A percentile compares a stretch with the other conserved stretches of the same genome.
phyloP scores from a whole-genome alignment of 2,329 filamentous ascomycete species.

The Boeremia lycopersici region DNA sequence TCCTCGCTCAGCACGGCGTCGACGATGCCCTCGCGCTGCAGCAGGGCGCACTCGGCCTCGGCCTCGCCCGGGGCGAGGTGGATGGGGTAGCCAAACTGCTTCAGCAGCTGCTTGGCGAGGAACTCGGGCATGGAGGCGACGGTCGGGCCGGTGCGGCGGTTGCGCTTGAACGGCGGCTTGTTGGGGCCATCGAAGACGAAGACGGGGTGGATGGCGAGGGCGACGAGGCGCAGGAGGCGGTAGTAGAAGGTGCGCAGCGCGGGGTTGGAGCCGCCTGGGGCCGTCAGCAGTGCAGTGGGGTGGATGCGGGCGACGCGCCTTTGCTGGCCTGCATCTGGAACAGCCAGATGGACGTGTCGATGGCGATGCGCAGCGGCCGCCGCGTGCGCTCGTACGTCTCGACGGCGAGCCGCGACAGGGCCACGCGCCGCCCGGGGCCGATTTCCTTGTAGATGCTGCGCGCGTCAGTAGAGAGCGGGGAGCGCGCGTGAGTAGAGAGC shows the following conservation, averaged over 20 bases:
- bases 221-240: slow-evolving; percentile 77
- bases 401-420: slow-evolving; percentile 81
- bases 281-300: slow-evolving; percentile 18
- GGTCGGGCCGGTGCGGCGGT: slow-evolving; percentile 70
- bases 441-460: slow-evolving; percentile 87
- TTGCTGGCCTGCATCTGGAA: slow-evolving; percentile 88
- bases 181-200: slow-evolving; percentile 91
- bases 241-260: slow-evolving; percentile 93
- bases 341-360: slow-evolving; percentile 97
- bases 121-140: slow-evolving; percentile 72
- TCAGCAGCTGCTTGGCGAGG: slow-evolving; percentile 81
- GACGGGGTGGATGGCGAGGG: slow-evolving; percentile 79
- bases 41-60: slow-evolving; percentile 89
- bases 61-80: slow-evolving; percentile 94
- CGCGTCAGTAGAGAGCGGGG: no score
- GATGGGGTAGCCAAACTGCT: slow-evolving; percentile 80
- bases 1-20: slow-evolving; percentile 96
- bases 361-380: slow-evolving; percentile 81
- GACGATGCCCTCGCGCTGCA: slow-evolving; percentile 72
- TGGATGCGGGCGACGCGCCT: slow-evolving; percentile 52
- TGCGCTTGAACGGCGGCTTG: slow-evolving; percentile 86
- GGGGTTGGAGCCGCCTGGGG: slow-evolving; percentile 79
- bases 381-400: slow-evolving; percentile 73
- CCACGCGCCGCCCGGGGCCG: slow-evolving; percentile 76
- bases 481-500: no score